These are phyloP conservation scores for Termitomyces sp. DNA, from an alignment of 768 basidiomycete genomes.

Conservation along the genomic window DNA sequence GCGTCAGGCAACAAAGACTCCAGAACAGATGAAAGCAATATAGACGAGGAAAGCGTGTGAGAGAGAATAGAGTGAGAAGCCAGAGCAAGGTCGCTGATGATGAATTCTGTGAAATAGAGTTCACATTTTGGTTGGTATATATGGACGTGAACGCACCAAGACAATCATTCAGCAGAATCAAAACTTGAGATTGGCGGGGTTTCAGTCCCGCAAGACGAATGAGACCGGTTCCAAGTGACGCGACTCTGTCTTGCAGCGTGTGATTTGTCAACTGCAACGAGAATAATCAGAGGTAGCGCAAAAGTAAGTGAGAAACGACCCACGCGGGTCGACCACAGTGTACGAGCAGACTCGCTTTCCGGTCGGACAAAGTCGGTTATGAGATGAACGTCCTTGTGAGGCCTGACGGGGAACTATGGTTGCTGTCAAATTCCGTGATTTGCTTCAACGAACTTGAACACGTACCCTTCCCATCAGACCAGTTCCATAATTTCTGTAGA, in stretches of 20 bases:
- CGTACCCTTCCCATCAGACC: conserved; percentile 77
- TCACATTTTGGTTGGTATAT: not conserved
- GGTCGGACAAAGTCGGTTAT: conserved; percentile 62
- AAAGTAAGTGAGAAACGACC: conserved; percentile 8
- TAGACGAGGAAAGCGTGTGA: conserved; percentile 55
- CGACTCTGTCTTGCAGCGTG: conserved; percentile 63
- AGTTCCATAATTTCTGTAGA: conserved; percentile 89
- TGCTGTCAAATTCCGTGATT: not conserved
- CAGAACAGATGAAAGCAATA: conserved; percentile 58
- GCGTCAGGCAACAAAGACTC: conserved; percentile 66
- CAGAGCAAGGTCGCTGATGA: conserved; percentile 77
- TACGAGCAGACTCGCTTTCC: conserved; percentile 62
- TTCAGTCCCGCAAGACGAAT: conserved; percentile 49
- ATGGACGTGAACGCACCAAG: conserved; percentile 44
- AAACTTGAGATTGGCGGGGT: conserved; percentile 57
- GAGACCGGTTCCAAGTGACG: conserved; percentile 71
- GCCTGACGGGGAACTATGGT: conserved; percentile 65
- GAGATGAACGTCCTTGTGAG: conserved; percentile 65
- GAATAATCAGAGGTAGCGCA: not conserved
- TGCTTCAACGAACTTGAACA: conserved; percentile 15
- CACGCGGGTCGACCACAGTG: conserved; percentile 79
- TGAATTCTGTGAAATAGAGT: conserved; percentile 47
- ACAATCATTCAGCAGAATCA: conserved; percentile 76
- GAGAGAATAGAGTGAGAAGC: conserved; percentile 66
- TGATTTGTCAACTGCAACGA: conserved; percentile 63